Conservation (phyloP, 306 rosid genomes). For the Prosopis cineraria region DNA sequence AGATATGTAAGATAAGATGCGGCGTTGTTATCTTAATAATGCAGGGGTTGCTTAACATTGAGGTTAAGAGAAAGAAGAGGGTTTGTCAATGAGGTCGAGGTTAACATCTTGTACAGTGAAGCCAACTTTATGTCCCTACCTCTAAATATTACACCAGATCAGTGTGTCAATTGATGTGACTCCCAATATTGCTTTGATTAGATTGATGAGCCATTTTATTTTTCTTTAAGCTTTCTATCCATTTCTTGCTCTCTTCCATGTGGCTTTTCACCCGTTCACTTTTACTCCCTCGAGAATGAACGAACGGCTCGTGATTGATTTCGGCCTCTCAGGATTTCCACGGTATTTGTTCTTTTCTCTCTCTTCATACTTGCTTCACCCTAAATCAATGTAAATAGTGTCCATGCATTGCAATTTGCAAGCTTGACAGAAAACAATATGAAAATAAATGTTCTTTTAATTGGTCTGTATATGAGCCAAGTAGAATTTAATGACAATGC, state of each 20-base stretch:
- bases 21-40: neutral
- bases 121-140: neutral
- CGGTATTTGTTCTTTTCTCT: too few relatives aligned
- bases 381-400: too few relatives aligned
- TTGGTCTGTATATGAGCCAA: too few relatives aligned
- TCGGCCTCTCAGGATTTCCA: neutral
- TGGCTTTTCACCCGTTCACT: neutral
- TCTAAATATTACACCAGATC: neutral
- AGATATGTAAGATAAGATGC: neutral
- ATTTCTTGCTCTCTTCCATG: neutral
- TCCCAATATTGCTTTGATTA: neutral
- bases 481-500: neutral
- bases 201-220: neutral
- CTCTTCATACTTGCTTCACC: too few relatives aligned
- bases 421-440: too few relatives aligned
- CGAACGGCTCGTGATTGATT: neutral
- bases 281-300: neutral
- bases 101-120: constrained; percentile 9
- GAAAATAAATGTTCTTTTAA: too few relatives aligned
- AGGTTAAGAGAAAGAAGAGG: constrained; percentile 28
- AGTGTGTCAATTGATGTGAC: neutral
- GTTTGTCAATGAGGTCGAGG: constrained; percentile 31
- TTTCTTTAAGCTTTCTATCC: neutral
- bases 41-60: constrained; percentile 40
- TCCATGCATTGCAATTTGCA: too few relatives aligned